A percentile compares a stretch with the other conserved stretches of the same genome.
Conservation (phyloP, 2,329 filamentous ascomycete genomes). For the Aspergillus felis region DNA sequence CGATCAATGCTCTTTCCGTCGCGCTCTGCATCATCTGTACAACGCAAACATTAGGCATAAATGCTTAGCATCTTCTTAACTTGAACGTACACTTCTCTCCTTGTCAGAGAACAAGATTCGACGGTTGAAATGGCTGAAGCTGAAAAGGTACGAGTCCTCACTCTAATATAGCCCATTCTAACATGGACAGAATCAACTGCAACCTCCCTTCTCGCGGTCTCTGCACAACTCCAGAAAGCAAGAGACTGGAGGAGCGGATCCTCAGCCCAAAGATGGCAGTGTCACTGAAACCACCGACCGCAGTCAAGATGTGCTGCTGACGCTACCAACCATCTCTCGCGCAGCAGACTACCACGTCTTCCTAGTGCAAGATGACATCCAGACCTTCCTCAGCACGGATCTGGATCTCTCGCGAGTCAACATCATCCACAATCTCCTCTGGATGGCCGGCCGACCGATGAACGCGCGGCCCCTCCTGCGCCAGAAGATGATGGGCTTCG, state of each 20-base stretch:
- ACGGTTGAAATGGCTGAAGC: neutral
- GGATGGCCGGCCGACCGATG: neutral
- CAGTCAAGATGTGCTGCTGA: neutral
- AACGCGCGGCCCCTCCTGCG: constrained; percentile 15
- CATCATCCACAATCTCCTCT: neutral
- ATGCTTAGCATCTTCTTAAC: neutral
- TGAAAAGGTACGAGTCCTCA: neutral
- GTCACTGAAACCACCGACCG: neutral
- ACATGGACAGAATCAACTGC: neutral
- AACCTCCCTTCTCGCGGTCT: neutral
- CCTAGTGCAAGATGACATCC: neutral
- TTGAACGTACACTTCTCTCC: neutral
- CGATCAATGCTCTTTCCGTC: neutral
- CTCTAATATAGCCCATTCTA: neutral
- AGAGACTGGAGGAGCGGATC: neutral
- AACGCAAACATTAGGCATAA: neutral
- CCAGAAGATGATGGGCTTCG: constrained; percentile 13
- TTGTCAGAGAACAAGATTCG: neutral
- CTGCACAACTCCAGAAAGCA: neutral
- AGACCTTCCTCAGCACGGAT: neutral
- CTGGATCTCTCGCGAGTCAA: neutral
- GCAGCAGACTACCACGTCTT: neutral
- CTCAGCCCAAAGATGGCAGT: neutral
- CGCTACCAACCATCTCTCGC: neutral
- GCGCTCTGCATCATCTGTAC: neutral